phyloP scores from a whole-genome alignment of 129 eudicot genomes.

The Centella asiatica region DNA sequence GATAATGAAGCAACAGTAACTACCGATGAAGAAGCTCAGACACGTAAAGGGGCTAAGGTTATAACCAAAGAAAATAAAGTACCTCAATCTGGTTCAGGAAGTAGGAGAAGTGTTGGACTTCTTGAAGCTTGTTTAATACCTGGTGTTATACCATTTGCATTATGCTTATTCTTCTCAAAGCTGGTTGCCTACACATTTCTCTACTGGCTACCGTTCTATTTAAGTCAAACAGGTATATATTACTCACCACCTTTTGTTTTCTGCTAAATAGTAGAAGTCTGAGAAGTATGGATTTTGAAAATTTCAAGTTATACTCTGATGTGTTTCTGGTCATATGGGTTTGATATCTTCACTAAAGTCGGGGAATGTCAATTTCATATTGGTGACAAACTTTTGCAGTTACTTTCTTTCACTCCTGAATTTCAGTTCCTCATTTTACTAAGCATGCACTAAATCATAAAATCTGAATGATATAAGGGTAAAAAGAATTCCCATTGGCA shows the following conservation, averaged over 20 bases:
- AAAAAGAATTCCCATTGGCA: no score
- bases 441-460: no score
- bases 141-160: conserved; percentile 88
- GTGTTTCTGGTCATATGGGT: not conserved
- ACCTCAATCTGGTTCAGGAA: conserved; percentile 3
- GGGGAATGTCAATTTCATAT: no score
- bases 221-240: conserved; percentile 76
- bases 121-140: conserved; percentile 82
- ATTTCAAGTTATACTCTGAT: not conserved
- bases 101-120: conserved; percentile 54
- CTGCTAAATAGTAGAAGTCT: not conserved
- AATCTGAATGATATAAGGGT: no score
- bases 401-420: no score
- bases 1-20: not conserved
- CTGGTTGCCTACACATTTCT: conserved; percentile 92
- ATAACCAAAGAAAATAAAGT: not conserved
- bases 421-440: no score
- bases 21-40: conserved; percentile 29
- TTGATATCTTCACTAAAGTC: not conserved
- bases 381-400: no score
- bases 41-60: conserved; percentile 5
- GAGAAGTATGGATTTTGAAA: not conserved
- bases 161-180: conserved; percentile 86
- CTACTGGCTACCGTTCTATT: conserved; percentile 89
- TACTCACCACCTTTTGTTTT: not conserved